These are phyloP conservation scores for Yarrowia galli DNA, from an alignment of 1,139 yeast species.

Conservation along the genomic window DNA sequence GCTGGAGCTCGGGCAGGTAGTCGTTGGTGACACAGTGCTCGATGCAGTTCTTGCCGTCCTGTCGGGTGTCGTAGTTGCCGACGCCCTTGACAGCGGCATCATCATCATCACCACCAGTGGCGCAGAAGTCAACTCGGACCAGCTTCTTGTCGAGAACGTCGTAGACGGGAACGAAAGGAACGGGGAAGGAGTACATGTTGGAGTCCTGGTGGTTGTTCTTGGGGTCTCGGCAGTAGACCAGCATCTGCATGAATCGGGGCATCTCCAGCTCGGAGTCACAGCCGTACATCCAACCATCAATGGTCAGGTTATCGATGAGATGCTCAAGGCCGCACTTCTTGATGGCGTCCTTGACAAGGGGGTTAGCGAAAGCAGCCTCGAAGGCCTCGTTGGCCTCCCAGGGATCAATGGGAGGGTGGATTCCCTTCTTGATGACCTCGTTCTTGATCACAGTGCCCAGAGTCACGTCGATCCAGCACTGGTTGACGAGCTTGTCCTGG, in stretches of 20 bases:
- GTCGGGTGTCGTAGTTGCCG: constrained; percentile 54
- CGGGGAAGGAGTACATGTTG: constrained; percentile 84
- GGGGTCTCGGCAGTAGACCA: constrained; percentile 66
- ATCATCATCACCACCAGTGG: constrained; percentile 65
- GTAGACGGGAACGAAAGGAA: constrained; percentile 82
- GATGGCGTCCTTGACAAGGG: constrained; percentile 65
- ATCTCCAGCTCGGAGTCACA: constrained; percentile 81
- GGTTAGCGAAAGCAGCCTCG: constrained; percentile 76
- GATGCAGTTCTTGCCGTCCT: constrained; percentile 67
- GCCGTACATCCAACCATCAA: constrained; percentile 95
- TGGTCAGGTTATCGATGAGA: constrained; percentile 57
- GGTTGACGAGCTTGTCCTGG: constrained; percentile 66
- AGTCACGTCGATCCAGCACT: constrained; percentile 74
- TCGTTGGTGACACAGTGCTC: constrained; percentile 72
- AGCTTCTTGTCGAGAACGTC: constrained; percentile 70
- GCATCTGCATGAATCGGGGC: constrained; percentile 73
- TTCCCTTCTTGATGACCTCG: constrained; percentile 64
- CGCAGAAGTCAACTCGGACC: constrained; percentile 79
- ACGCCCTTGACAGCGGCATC: constrained; percentile 53
- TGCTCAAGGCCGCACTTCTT: constrained; percentile 64
- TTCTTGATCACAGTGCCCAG: constrained; percentile 64
- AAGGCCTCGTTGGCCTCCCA: constrained; percentile 68
- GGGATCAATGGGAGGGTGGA: constrained; percentile 76
- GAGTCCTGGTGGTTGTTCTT: constrained; percentile 77
- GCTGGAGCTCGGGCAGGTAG: constrained; percentile 58